Percentiles rank a stretch among this genome's conserved stretches.
Conservation (phyloP, 805 yeast species). For the Saccharomycopsis amapae region DNA sequence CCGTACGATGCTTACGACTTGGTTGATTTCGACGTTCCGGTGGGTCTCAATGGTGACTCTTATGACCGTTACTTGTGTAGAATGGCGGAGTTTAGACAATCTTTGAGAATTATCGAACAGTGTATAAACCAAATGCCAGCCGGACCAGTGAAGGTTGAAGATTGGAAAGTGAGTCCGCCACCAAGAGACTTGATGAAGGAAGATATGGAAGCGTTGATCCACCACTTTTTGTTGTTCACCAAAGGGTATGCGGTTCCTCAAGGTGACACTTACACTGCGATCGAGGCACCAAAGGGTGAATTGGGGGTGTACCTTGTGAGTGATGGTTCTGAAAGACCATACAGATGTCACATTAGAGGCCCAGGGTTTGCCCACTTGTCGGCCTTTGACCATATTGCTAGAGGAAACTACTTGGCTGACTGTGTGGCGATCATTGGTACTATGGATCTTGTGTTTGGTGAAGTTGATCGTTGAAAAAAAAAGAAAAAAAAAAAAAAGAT, state of each 20-base stretch:
- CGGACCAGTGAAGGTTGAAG: conserved; percentile 88
- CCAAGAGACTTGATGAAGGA: conserved; percentile 78
- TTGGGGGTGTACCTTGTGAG: conserved; percentile 87
- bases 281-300: conserved; percentile 94
- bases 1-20: conserved; percentile 86
- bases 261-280: conserved; percentile 86
- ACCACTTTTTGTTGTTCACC: conserved; percentile 80
- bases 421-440: conserved; percentile 93
- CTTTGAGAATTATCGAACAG: conserved; percentile 81
- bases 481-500: too few relatives aligned
- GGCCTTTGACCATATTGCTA: conserved; percentile 79
- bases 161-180: conserved; percentile 78
- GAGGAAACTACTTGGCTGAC: conserved; percentile 84
- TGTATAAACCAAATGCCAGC: conserved; percentile 89
- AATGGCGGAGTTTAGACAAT: conserved; percentile 90
- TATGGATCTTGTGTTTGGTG: conserved; percentile 92
- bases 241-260: conserved; percentile 86
- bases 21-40: conserved; percentile 83
- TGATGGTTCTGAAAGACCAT: conserved; percentile 86
- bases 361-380: conserved; percentile 90
- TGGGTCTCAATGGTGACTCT: conserved; percentile 84
- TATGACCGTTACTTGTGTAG: conserved; percentile 83
- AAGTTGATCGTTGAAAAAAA: conserved; percentile 84
- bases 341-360: conserved; percentile 89
- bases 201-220: conserved; percentile 89